These are phyloP conservation scores for Macrophomina tecta DNA, from an alignment of 2,329 filamentous ascomycete species.

Conservation along the genomic window DNA sequence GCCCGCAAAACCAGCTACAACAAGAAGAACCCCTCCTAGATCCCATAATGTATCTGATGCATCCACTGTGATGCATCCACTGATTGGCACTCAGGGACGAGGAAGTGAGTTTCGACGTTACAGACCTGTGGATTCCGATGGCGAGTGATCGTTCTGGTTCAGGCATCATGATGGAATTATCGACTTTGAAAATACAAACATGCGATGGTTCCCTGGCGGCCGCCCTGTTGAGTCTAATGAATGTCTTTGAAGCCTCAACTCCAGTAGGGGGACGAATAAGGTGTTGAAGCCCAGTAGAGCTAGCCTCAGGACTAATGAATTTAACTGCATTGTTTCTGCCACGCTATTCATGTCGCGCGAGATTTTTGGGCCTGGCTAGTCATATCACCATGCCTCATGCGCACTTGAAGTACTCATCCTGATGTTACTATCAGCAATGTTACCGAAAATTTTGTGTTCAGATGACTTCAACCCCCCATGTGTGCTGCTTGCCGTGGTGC, in stretches of 20 bases:
- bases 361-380: no score
- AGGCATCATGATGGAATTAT: slow-evolving; percentile 40
- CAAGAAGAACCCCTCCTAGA: not conserved
- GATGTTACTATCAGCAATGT: no score
- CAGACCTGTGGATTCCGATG: slow-evolving; percentile 17
- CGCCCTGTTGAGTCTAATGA: slow-evolving; percentile 44
- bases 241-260: slow-evolving; percentile 32
- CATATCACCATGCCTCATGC: no score
- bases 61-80: slow-evolving; percentile 29
- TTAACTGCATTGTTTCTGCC: no score
- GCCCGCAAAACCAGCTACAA: not conserved
- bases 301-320: no score
- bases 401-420: no score
- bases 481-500: no score
- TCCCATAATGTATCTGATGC: not conserved
- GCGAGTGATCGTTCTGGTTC: slow-evolving; percentile 37
- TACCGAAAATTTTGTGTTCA: no score
- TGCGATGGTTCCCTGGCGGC: slow-evolving; percentile 41
- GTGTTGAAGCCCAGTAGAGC: no score
- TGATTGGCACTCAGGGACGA: slow-evolving; percentile 32
- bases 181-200: slow-evolving; percentile 36
- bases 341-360: no score
- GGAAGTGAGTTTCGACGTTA: slow-evolving; percentile 13
- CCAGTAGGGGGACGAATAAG: no score
- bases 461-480: no score